phyloP scores from a whole-genome alignment of 805 yeast genomes.

The Clavispora fructus region DNA sequence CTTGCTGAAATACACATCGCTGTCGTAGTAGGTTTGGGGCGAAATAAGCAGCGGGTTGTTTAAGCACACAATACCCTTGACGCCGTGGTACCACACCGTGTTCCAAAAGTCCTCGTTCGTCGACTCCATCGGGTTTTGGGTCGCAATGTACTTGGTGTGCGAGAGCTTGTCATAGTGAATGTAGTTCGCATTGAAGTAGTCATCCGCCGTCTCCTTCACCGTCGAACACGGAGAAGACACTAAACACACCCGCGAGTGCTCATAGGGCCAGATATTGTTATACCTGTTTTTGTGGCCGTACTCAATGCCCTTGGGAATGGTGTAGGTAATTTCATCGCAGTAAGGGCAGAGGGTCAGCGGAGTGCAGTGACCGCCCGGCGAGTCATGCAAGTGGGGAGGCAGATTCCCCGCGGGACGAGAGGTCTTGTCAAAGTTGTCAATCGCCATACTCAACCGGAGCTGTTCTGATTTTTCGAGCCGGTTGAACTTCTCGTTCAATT shows the following conservation, averaged over 20 bases:
- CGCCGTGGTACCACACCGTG: conserved; percentile 29
- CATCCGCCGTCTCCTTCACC: conserved; percentile 21
- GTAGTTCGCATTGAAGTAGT: conserved; percentile 43
- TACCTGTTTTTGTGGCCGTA: conserved; percentile 78
- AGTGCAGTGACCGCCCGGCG: conserved; percentile 20
- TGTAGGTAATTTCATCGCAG: conserved; percentile 36
- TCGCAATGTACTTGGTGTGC: conserved; percentile 34
- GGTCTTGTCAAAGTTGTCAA: conserved; percentile 13
- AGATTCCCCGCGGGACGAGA: neutral
- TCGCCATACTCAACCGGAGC: conserved; percentile 31
- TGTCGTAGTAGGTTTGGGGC: conserved; percentile 15
- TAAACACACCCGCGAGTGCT: conserved; percentile 74
- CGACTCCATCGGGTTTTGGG: conserved; percentile 39
- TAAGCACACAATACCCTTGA: conserved; percentile 32
- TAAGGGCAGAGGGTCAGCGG: conserved; percentile 39
- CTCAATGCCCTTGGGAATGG: conserved; percentile 62
- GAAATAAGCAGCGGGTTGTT: conserved; percentile 20
- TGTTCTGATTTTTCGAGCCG: conserved; percentile 37
- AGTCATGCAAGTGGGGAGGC: neutral
- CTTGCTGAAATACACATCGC: conserved; percentile 14
- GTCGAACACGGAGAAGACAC: conserved; percentile 14
- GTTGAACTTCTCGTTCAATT: conserved; percentile 27
- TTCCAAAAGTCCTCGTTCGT: conserved; percentile 43
- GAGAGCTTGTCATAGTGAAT: conserved; percentile 25
- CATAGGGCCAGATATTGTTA: conserved; percentile 83